Conservation (phyloP, 2,329 filamentous ascomycete genomes). For the Sclerotinia glacialis region DNA sequence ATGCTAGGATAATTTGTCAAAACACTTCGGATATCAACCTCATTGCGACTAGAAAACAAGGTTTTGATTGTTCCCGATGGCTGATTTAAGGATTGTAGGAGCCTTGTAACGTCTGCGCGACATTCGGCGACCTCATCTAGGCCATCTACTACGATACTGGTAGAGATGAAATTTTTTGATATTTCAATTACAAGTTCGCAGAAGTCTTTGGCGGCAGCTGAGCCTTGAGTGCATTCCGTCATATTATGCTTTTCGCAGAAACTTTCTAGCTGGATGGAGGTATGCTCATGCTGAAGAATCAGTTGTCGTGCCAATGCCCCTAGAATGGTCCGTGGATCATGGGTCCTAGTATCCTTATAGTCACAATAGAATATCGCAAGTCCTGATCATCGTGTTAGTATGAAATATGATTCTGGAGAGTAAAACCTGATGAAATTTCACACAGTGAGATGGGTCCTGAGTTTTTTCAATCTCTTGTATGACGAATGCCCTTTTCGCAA, state of each 20-base stretch:
- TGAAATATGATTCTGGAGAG: background rate
- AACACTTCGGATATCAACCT: slow-evolving; percentile 23
- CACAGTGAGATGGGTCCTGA: background rate
- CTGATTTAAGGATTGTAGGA: slow-evolving; percentile 21
- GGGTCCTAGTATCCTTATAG: slow-evolving; percentile 18
- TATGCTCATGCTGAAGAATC: slow-evolving; percentile 31
- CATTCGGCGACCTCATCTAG: slow-evolving; percentile 34
- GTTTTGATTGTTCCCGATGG: slow-evolving; percentile 24
- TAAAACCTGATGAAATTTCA: slow-evolving; percentile 18
- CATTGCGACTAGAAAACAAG: slow-evolving; percentile 25
- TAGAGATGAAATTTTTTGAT: slow-evolving; percentile 24
- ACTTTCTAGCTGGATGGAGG: slow-evolving; percentile 25
- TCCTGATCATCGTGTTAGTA: slow-evolving; percentile 19
- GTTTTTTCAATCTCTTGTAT: slow-evolving; percentile 20
- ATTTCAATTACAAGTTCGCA: slow-evolving; percentile 15
- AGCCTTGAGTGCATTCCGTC: background rate
- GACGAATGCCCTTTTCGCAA: slow-evolving; percentile 12
- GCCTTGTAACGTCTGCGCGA: slow-evolving; percentile 17
- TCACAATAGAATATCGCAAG: slow-evolving; percentile 19
- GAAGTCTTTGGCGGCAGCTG: slow-evolving; percentile 13
- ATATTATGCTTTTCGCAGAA: slow-evolving; percentile 16
- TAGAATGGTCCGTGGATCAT: slow-evolving; percentile 21
- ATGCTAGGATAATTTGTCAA: slow-evolving; percentile 15
- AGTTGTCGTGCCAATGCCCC: slow-evolving; percentile 35
- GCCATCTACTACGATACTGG: slow-evolving; percentile 35